Evolutionary conservation across 345 rosid genomes (phyloP).

Genomic region (Citrus maxima): DNA sequence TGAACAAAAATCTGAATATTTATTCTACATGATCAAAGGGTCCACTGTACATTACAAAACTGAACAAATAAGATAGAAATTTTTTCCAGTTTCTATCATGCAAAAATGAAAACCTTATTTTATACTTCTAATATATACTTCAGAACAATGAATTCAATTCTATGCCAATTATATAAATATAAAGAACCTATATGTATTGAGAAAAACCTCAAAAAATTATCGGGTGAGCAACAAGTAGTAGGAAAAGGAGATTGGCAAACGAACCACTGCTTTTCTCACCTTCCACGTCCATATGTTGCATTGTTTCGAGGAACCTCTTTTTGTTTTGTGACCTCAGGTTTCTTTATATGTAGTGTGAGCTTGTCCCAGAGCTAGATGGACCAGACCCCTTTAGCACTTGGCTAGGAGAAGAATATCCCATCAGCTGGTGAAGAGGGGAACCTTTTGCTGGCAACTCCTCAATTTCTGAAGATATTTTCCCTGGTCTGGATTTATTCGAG

Average conservation of each 20-base stretch:
- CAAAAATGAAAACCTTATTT: slow-evolving; percentile 1
- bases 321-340: slow-evolving; percentile 1
- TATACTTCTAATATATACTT: slow-evolving; percentile 4
- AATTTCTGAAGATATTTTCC: slow-evolving; percentile 36
- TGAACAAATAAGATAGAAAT: slow-evolving; percentile 16
- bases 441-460: slow-evolving; percentile 39
- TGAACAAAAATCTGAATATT: neutral
- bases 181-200: neutral
- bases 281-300: too few relatives aligned
- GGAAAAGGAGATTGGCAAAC: neutral
- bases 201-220: neutral
- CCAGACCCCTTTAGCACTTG: slow-evolving; percentile 40
- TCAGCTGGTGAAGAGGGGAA: slow-evolving; percentile 73
- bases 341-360: neutral
- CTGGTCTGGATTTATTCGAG: slow-evolving; percentile 21
- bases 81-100: neutral
- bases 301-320: too few relatives aligned
- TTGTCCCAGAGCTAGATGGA: slow-evolving; percentile 12
- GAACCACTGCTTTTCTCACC: neutral
- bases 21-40: neutral
- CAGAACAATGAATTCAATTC: slow-evolving; percentile 3
- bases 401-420: slow-evolving; percentile 84
- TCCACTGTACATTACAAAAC: slow-evolving; percentile 5
- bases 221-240: neutral
- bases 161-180: neutral